Conservation (phyloP, 139 green algal genomes). For the Chlorella sp. region DNA sequence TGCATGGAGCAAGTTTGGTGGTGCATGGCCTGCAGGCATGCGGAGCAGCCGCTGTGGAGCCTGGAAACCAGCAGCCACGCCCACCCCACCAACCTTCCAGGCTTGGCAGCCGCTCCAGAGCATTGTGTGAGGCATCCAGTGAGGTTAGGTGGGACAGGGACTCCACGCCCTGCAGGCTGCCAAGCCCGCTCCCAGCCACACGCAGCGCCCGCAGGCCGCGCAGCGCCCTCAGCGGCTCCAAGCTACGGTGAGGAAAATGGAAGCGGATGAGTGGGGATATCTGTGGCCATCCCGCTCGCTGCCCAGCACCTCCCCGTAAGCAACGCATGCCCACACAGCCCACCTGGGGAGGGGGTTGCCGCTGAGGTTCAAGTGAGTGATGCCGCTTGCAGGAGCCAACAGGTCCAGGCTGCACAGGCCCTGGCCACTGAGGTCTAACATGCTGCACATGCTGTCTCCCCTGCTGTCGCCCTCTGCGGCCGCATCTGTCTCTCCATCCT, state of each 20-base stretch:
- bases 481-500: not conserved
- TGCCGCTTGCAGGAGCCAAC: not conserved
- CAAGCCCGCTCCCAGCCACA: not conserved
- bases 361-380: not conserved
- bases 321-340: not conserved
- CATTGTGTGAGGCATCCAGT: not conserved
- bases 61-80: not conserved
- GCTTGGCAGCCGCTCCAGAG: not conserved
- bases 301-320: too few species aligned
- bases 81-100: not conserved
- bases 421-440: slow-evolving; percentile 8
- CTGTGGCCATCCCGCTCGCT: too few species aligned
- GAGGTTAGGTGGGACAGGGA: not conserved
- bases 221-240: not conserved
- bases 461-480: not conserved
- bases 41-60: not conserved
- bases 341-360: slow-evolving; percentile 9
- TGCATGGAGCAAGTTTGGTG: not conserved
- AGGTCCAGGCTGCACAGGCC: slow-evolving; percentile 17
- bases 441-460: not conserved
- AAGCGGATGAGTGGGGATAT: too few species aligned
- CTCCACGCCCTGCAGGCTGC: not conserved
- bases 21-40: not conserved
- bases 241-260: not conserved
- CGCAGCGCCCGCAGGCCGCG: not conserved